Base-by-base conservation (phyloP, 2,329 filamentous ascomycete species). In the Botrytis pseudocinerea region DNA sequence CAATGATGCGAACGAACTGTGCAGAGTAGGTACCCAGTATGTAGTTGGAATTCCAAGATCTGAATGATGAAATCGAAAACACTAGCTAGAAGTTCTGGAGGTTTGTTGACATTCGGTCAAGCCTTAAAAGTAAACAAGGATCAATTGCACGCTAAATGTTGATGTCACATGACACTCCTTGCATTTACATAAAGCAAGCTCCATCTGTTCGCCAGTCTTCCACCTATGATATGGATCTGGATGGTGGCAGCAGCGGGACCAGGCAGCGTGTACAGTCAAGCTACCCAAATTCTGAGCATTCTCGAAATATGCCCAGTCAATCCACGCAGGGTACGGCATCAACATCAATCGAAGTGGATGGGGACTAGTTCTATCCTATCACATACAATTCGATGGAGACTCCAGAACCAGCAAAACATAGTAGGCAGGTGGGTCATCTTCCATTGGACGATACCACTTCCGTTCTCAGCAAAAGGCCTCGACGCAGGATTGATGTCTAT, bases 61-160 rank as follows among this genome's bases (percentile, higher is more conserved):
- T 14, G 40, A 25, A 61, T 46, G 40, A 69, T 65, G 69, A 65
- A 71, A 57, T 65, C 46, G 51, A 57, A 28, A 57, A 28, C n/a
- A n/a, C 51, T 57, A 71, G 54, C 48, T 10, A 12, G 32, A 60
- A 38, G 40, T 57, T 71, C 44, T 71, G 61, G 59, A 44, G n/a
- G n/a, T 59, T 66, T 71, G 61, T 71, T 71, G 69, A 71, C 69
- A 66, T 66, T 51, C 22, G 20, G 35, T 20, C 14, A 28, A 64
- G 59, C n/a, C 14, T 61, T 16, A 25, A 32, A 57, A 25, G 60
- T 71, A 66, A 71, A 71, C 69, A 71, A 71, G 69, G 69, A 40
- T 65, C 18, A 46, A 57, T 46, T 38, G 38, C 69, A 20, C 69
- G 69, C 69, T 66, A 66, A 35, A 32, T 6, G 2, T 1, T 9